Evolutionary conservation across 2,329 filamentous ascomycete species (phyloP), one percentile per base, ranked within the genome.

Genomic region (Neoarthrinium moseri): DNA sequence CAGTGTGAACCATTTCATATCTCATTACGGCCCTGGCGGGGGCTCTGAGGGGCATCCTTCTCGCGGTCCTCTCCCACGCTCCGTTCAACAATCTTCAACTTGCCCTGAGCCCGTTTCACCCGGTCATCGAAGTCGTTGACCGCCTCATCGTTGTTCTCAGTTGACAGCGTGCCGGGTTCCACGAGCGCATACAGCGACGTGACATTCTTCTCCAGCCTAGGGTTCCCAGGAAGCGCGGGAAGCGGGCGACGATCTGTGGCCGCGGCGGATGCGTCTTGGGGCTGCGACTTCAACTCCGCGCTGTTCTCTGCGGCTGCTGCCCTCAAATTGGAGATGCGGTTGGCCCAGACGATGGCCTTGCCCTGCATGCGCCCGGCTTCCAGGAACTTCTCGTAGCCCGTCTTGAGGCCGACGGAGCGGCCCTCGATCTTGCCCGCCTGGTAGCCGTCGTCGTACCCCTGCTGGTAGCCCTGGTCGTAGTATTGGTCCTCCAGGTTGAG

Each of bases 341-440:
- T 87, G 11, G 84, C 83, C 91, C 92, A 97, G n/a, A 97, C 75
- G 20, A 87, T 70, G 12, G 89, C 83, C 58, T 83, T 85, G 35
- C 90, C 89, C 56, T 92, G 86, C 24, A 97, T 68, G 48, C 78
- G 77, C 3, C 92, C 92, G 64, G 90, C 80, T 51, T 90, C 85
- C 33, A 87, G 63, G 60, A 95, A 96, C 69, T 96, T 97, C 58
- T 96, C 89, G 57, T 94, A 97, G 0, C 91, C 92, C 53, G 91
- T 94, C 63, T 95, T 87, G 33, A 97, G 81, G 1, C 92, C 94
- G 62, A 97, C 90, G 17, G 90, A 81, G 42, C 91, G 87, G 50
- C 94, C 94, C 75, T 99, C 94, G 53, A 89, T 83, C 47, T 85
- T 84, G 30, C 94, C 94, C 24, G 89, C 86, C 48, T 78, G 77